phyloP scores from a whole-genome alignment of 108 stramenopile species.

The Cyclotella cryptica region DNA sequence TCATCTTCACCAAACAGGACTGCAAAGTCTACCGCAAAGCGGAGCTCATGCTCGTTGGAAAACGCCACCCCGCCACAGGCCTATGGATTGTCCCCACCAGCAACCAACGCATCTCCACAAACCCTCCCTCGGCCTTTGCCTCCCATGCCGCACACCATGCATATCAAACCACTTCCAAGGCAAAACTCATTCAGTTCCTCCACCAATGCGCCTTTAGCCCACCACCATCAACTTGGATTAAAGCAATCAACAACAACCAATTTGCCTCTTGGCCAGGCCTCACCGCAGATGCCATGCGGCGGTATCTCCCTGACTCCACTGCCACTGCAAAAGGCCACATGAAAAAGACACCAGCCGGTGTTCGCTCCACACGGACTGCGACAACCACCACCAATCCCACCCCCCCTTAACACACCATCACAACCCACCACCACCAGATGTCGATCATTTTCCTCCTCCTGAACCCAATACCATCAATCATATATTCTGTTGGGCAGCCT shows the following conservation, averaged over 20 bases:
- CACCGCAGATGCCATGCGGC: background rate
- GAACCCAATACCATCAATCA: background rate
- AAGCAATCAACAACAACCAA: constrained; percentile 24
- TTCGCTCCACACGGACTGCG: background rate
- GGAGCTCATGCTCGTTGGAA: constrained; percentile 13
- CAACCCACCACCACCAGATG: background rate
- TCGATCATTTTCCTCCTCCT: background rate
- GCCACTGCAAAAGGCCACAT: constrained; percentile 26
- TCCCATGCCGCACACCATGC: background rate
- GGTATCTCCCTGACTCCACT: background rate
- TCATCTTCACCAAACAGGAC: constrained; percentile 9
- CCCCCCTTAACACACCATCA: background rate
- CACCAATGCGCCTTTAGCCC: constrained; percentile 32
- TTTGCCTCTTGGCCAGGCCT: constrained; percentile 12
- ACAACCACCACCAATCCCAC: background rate
- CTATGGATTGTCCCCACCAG: constrained; percentile 26
- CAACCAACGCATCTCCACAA: too few relatives aligned
- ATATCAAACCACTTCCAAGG: constrained; percentile 4
- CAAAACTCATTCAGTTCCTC: constrained; percentile 17
- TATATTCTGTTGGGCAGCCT: constrained; percentile 10
- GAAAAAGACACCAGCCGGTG: constrained; percentile 7
- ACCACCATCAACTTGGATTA: constrained; percentile 11
- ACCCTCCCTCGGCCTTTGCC: background rate
- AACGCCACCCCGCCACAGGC: constrained; percentile 10
- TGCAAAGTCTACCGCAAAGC: constrained; percentile 16